phyloP scores from a whole-genome alignment of 1,139 yeast genomes.

The Zygosaccharomyces pseudobailii region DNA sequence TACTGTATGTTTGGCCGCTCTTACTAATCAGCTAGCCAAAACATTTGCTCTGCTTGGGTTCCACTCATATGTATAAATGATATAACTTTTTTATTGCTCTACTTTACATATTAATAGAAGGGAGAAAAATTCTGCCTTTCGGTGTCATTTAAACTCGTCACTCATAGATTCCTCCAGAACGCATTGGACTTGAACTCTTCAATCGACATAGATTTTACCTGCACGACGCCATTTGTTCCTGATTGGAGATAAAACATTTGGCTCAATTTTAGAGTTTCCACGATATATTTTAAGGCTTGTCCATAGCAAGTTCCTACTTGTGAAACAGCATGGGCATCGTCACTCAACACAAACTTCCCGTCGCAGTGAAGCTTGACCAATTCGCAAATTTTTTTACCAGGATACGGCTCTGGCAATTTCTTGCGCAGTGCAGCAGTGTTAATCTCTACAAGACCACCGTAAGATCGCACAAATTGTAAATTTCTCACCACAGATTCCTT shows the following conservation, averaged over 20 bases:
- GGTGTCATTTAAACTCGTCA: neutral
- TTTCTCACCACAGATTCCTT: slow-evolving; percentile 57
- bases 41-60: neutral
- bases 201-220: slow-evolving; percentile 15
- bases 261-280: slow-evolving; percentile 40
- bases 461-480: slow-evolving; percentile 47
- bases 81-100: neutral
- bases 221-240: slow-evolving; percentile 21
- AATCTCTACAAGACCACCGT: slow-evolving; percentile 74
- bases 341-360: slow-evolving; percentile 77
- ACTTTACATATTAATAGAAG: neutral
- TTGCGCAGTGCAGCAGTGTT: slow-evolving; percentile 88
- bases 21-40: slow-evolving; percentile 43
- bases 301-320: slow-evolving; percentile 81
- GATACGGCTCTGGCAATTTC: slow-evolving; percentile 86
- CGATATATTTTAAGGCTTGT: slow-evolving; percentile 52
- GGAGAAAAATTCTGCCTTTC: neutral
- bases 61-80: neutral
- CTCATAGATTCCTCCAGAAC: slow-evolving; percentile 23
- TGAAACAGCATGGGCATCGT: slow-evolving; percentile 75
- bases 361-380: slow-evolving; percentile 43
- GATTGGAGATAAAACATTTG: slow-evolving; percentile 51
- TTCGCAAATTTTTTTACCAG: slow-evolving; percentile 57
- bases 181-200: slow-evolving; percentile 17
- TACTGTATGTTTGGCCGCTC: slow-evolving; percentile 97